Evolutionary conservation across 768 basidiomycete genomes (phyloP), one percentile per base, ranked within the genome.

Genomic region (Suillus fuscotomentosus): DNA sequence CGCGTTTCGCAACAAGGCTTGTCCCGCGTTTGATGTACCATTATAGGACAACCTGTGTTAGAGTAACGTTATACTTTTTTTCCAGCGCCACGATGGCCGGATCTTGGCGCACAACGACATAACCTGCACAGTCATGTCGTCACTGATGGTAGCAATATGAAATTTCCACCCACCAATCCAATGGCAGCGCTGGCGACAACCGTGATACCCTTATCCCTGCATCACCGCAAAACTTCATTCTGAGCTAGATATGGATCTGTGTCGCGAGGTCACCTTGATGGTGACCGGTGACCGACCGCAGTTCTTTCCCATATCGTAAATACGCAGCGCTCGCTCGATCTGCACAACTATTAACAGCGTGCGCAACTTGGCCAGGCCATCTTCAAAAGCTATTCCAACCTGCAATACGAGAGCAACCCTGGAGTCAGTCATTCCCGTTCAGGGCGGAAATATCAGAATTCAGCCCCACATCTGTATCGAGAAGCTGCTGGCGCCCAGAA

Each of bases 11-110:
- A 41, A 87, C 82, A 22, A 86, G 82, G 13, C 78, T 77, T 11
- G 84, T 80, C 14, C 83, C 83, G 7, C 83, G 77, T 70, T 85
- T 80, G 7, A 84, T 82, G 14, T 78, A 81, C 88, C 87, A 88
- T 65, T 83, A 80, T n/a, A 88, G 78, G 3, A 84, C 71, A 9
- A 86, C 78, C 68, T 86, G 84, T 2, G 82, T 83, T 5, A 85
- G 73, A 51, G 82, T 76, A 17, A 69, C 85, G 43, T 81, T 77
- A 71, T 84, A 72, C 60, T 78, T 78, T 22, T 73, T 66, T 1
- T 82, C 81, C 10, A 84, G 68, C 1, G 50, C 61, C 14, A 65
- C 60, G 55, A 83, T 63, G 14, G 67, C 72, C 2, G 73, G 63
- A 63, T 83, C 75, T 20, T 74, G 72, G 56, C 81, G 72, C 50